phyloP scores from a whole-genome alignment of 2,329 filamentous ascomycete species.

The Clonostachys sp. region DNA sequence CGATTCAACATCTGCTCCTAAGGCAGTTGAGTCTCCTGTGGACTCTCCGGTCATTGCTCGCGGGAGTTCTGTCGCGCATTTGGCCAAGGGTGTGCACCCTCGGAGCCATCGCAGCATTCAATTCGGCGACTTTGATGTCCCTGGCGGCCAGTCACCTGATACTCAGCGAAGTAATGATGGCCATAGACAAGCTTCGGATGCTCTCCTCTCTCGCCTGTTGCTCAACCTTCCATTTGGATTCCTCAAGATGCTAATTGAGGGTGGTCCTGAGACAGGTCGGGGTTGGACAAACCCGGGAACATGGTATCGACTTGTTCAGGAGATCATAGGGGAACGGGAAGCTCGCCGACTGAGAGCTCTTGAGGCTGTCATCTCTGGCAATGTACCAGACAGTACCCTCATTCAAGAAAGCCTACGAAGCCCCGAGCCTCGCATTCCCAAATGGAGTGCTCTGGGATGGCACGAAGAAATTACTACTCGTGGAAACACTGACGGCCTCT shows the following conservation, averaged over 20 bases:
- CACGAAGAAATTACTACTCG: conserved; percentile 28
- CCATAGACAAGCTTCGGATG: conserved; percentile 23
- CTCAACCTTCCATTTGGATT: conserved; percentile 66
- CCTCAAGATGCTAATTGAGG: conserved; percentile 62
- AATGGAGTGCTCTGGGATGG: conserved; percentile 46
- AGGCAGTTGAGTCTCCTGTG: conserved; percentile 4
- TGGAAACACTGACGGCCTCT: conserved; percentile 20
- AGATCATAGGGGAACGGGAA: conserved; percentile 54
- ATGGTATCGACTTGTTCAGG: conserved; percentile 39
- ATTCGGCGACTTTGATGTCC: conserved; percentile 61
- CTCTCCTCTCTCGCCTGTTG: conserved; percentile 60
- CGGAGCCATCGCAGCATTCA: conserved; percentile 69
- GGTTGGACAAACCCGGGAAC: conserved; percentile 39
- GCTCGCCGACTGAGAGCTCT: conserved; percentile 42
- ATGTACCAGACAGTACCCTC: conserved; percentile 23
- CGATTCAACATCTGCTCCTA: conserved; percentile 7
- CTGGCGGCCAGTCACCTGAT: neutral
- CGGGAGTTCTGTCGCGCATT: conserved; percentile 24
- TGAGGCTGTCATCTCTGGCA: conserved; percentile 30
- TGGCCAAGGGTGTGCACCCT: conserved; percentile 24
- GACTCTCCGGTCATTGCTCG: conserved; percentile 22
- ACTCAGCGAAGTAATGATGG: too few relatives aligned
- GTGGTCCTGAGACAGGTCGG: conserved; percentile 42
- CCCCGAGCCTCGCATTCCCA: conserved; percentile 23
- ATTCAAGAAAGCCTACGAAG: conserved; percentile 29